phyloP scores from a whole-genome alignment of 2,329 filamentous ascomycete species.

The Trichoderma sp. region DNA sequence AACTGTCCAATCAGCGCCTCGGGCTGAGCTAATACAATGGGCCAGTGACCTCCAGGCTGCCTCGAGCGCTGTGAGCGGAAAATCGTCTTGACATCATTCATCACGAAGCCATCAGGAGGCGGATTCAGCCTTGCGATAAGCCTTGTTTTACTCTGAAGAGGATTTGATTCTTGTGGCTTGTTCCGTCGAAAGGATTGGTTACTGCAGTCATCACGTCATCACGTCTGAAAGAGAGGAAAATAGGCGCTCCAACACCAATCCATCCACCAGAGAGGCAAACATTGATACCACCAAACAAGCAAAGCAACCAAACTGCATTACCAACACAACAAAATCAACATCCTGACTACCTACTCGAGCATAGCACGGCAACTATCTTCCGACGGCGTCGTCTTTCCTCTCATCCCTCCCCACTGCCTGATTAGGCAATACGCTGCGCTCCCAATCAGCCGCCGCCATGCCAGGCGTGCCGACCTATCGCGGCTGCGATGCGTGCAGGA shows the following conservation, averaged over 20 bases:
- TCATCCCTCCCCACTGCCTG: not conserved
- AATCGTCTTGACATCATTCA: conserved; percentile 12
- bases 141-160: not conserved
- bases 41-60: not conserved
- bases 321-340: not conserved
- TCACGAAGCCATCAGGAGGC: not conserved
- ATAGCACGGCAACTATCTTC: not conserved
- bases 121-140: not conserved
- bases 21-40: not conserved
- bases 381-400: not conserved
- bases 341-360: not conserved
- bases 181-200: not conserved
- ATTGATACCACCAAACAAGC: not conserved
- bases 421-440: conserved; percentile 12
- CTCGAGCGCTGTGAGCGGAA: not conserved
- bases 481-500: conserved; percentile 51
- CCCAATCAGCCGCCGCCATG: conserved; percentile 34
- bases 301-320: not conserved
- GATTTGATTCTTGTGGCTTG: not conserved
- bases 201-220: not conserved
- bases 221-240: not conserved
- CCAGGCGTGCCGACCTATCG: conserved; percentile 51
- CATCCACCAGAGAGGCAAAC: not conserved
- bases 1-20: not conserved
- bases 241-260: not conserved